Percentiles rank a stretch among this genome's conserved stretches.
Evolutionary conservation across 768 basidiomycete genomes (phyloP).

Genomic region (Leucocoprinus leucothites): DNA sequence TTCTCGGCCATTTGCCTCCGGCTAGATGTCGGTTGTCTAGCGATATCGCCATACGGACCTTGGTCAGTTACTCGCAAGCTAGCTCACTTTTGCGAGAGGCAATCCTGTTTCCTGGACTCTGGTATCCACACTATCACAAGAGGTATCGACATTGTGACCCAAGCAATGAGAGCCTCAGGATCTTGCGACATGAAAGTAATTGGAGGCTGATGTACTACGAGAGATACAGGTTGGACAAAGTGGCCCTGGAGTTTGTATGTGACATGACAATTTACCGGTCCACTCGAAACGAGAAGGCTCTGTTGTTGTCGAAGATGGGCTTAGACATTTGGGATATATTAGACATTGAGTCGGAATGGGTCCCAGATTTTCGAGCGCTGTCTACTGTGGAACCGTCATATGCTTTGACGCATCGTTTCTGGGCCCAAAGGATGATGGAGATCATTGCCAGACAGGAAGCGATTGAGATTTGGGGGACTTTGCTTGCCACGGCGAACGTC

Average conservation of each 20-base stretch:
- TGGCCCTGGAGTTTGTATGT: constrained; percentile 38
- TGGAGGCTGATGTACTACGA: constrained; percentile 46
- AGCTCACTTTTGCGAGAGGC: constrained; percentile 41
- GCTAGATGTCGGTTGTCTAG: constrained; percentile 14
- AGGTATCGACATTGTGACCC: constrained; percentile 44
- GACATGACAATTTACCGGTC: constrained; percentile 33
- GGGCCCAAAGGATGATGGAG: constrained; percentile 7
- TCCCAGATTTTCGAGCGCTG: not conserved
- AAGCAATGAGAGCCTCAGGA: constrained; percentile 33
- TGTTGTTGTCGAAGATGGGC: constrained; percentile 35
- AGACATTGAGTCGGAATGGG: constrained; percentile 20
- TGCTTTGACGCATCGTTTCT: constrained; percentile 26
- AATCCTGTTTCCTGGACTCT: constrained; percentile 37
- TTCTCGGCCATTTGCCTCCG: constrained; percentile 21
- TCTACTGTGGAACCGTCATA: not conserved
- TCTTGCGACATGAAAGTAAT: constrained; percentile 26
- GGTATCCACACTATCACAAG: constrained; percentile 49
- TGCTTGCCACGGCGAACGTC: not conserved
- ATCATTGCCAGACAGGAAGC: constrained; percentile 12
- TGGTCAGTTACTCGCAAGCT: constrained; percentile 37
- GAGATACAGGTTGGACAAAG: constrained; percentile 41
- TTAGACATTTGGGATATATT: constrained; percentile 57
- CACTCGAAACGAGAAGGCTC: constrained; percentile 37
- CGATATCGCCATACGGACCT: constrained; percentile 24
- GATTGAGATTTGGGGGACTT: constrained; percentile 6